Conservation (phyloP, 2,329 filamentous ascomycete genomes). For the Aspergillus pseudotamarii region DNA sequence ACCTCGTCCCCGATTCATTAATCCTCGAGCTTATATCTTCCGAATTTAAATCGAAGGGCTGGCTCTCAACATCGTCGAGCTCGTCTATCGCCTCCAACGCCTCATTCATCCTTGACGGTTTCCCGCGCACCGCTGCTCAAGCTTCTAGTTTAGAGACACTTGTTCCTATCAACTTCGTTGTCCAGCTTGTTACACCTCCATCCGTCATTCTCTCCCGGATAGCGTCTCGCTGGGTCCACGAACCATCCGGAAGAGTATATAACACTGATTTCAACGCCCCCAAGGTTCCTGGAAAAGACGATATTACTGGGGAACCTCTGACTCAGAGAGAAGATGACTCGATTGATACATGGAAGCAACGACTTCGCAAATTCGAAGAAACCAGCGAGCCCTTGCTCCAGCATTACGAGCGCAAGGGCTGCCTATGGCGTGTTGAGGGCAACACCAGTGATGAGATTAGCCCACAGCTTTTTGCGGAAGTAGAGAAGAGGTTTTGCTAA, state of each 20-base stretch:
- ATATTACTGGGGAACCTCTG: constrained; percentile 85
- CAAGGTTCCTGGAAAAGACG: constrained; percentile 77
- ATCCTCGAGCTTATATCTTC: constrained; percentile 92
- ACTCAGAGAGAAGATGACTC: constrained; percentile 83
- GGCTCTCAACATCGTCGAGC: constrained; percentile 61
- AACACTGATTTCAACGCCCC: constrained; percentile 93
- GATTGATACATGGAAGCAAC: constrained; percentile 79
- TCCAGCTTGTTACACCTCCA: constrained; percentile 82
- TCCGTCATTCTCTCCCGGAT: constrained; percentile 88
- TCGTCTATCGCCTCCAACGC: constrained; percentile 70
- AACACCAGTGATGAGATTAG: constrained; percentile 93
- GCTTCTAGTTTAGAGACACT: constrained; percentile 75
- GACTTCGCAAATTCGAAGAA: constrained; percentile 83
- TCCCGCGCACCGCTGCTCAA: constrained; percentile 84
- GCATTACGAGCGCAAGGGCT: constrained; percentile 82
- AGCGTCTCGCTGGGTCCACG: constrained; percentile 89
- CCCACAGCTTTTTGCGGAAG: constrained; percentile 82
- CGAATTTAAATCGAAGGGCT: constrained; percentile 82
- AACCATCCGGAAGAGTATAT: constrained; percentile 87
- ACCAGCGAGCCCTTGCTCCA: constrained; percentile 82
- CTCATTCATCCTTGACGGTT: constrained; percentile 94
- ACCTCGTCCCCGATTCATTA: constrained; percentile 86
- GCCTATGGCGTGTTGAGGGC: constrained; percentile 84
- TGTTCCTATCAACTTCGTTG: constrained; percentile 92
- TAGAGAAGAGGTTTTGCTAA: constrained; percentile 72